Conservation (phyloP, 208 protist species). For the Strigomonas culicis region DNA sequence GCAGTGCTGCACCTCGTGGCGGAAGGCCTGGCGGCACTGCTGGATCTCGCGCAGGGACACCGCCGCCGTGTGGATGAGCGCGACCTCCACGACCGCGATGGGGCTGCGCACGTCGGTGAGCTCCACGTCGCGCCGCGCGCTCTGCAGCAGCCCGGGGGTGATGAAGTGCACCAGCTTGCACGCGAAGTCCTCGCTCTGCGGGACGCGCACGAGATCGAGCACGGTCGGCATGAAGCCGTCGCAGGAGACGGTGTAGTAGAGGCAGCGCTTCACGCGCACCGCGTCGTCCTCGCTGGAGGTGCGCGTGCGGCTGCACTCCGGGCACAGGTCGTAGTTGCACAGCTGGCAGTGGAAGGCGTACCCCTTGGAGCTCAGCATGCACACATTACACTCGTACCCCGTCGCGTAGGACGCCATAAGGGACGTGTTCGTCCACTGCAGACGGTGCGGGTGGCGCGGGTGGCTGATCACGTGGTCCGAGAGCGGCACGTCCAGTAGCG, state of each 20-base stretch:
- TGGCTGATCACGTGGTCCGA: constrained; percentile 39
- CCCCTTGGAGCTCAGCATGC: constrained; percentile 35
- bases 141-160: constrained; percentile 47
- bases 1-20: constrained; percentile 7
- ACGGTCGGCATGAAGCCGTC: constrained; percentile 20
- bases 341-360: constrained; percentile 61
- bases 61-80: constrained; percentile 27
- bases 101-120: neutral
- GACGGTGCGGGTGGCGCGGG: constrained; percentile 61
- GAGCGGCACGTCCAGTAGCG: constrained; percentile 19
- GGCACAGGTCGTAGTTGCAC: constrained; percentile 73
- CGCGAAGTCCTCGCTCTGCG: constrained; percentile 39
- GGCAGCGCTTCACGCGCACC: constrained; percentile 33
- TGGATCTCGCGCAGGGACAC: constrained; percentile 17
- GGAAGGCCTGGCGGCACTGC: constrained; percentile 10
- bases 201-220: constrained; percentile 43
- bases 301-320: constrained; percentile 50
- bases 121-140: constrained; percentile 35
- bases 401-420: constrained; percentile 34
- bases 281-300: constrained; percentile 34
- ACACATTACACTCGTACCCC: constrained; percentile 61
- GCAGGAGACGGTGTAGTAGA: constrained; percentile 30
- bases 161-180: constrained; percentile 36
- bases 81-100: constrained; percentile 24
- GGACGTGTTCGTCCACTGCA: constrained; percentile 56